Evolutionary conservation across 2,329 filamentous ascomycete genomes (phyloP).

Genomic region (Diaporthe eres): DNA sequence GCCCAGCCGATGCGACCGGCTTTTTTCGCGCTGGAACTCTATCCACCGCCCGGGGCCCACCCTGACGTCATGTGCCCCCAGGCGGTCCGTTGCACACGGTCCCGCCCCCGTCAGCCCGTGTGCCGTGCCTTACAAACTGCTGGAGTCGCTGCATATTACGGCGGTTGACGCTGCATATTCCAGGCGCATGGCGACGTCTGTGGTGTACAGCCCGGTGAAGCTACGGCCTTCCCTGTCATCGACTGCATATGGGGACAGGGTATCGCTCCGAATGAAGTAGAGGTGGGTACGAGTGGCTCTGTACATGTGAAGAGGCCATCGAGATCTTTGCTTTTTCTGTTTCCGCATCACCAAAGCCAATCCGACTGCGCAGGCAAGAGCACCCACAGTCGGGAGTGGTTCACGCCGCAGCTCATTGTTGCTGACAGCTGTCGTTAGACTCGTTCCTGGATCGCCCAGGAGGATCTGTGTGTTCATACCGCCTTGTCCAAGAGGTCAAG

Average conservation of each 20-base stretch:
- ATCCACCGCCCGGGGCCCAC: slow-evolving; percentile 30
- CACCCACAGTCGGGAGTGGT: slow-evolving; percentile 6
- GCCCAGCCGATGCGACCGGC: slow-evolving; percentile 30
- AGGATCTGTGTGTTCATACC: slow-evolving; percentile 25
- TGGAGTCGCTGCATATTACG: slow-evolving; percentile 2
- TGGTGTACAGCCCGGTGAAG: neutral
- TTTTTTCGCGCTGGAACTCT: slow-evolving; percentile 35
- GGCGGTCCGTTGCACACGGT: neutral
- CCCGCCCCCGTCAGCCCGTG: slow-evolving; percentile 5
- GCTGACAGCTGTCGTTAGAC: slow-evolving; percentile 19
- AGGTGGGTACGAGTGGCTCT: neutral
- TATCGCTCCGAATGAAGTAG: neutral
- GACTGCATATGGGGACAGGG: neutral
- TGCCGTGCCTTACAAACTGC: slow-evolving; percentile 7
- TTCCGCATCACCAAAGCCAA: neutral
- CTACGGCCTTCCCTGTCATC: neutral
- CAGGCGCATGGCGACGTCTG: neutral
- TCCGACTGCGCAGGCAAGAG: neutral
- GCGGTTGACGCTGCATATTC: neutral
- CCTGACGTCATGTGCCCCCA: slow-evolving; percentile 36
- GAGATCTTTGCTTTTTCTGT: slow-evolving; percentile 13
- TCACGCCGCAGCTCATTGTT: slow-evolving; percentile 6
- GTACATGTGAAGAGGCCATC: slow-evolving; percentile 6
- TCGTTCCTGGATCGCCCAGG: slow-evolving; percentile 40
- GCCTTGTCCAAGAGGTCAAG: slow-evolving; percentile 19